phyloP scores from a whole-genome alignment of 352 stramenopile genomes.

The Phytopythium litorale region DNA sequence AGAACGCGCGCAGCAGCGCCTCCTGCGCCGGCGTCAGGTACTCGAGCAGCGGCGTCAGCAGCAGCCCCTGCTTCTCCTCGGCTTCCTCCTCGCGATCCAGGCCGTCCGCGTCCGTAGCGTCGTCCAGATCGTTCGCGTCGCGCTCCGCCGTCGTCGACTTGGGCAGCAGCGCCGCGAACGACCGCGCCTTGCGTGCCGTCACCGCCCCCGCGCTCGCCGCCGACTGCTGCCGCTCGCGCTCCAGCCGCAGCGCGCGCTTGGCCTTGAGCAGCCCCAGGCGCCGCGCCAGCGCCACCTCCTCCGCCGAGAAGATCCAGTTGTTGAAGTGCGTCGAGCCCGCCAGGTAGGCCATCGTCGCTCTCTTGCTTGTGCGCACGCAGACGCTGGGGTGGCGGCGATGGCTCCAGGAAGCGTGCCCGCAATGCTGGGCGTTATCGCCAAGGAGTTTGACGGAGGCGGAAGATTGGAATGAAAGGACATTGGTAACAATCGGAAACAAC shows the following conservation, averaged over 20 bases:
- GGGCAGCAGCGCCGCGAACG: constrained; percentile 74
- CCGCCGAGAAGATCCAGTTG: constrained; percentile 81
- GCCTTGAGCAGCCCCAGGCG: constrained; percentile 65
- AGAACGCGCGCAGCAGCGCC: constrained; percentile 56
- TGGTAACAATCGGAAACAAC: too few relatives aligned
- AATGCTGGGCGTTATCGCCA: too few relatives aligned
- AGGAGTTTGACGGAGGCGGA: too few relatives aligned
- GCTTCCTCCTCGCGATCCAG: constrained; percentile 34
- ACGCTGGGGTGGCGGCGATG: too few relatives aligned
- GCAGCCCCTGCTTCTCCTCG: constrained; percentile 49
- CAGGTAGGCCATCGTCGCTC: constrained; percentile 68
- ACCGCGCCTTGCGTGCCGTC: constrained; percentile 56
- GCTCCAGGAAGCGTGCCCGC: too few relatives aligned
- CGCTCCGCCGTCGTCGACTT: constrained; percentile 49
- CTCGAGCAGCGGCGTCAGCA: constrained; percentile 50
- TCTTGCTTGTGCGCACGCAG: too few relatives aligned
- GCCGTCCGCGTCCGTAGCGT: constrained; percentile 52
- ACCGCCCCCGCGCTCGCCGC: constrained; percentile 5
- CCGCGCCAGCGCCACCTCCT: constrained; percentile 54
- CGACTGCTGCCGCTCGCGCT: constrained; percentile 37
- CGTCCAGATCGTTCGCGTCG: constrained; percentile 76
- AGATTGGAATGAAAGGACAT: too few relatives aligned
- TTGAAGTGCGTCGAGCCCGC: constrained; percentile 85
- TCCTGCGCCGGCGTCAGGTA: constrained; percentile 66
- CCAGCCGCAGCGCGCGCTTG: constrained; percentile 50